Percentiles rank a stretch among this genome's conserved stretches.
Conservation (phyloP, 495 filamentous ascomycete genomes). For the Lophium mytilinum region DNA sequence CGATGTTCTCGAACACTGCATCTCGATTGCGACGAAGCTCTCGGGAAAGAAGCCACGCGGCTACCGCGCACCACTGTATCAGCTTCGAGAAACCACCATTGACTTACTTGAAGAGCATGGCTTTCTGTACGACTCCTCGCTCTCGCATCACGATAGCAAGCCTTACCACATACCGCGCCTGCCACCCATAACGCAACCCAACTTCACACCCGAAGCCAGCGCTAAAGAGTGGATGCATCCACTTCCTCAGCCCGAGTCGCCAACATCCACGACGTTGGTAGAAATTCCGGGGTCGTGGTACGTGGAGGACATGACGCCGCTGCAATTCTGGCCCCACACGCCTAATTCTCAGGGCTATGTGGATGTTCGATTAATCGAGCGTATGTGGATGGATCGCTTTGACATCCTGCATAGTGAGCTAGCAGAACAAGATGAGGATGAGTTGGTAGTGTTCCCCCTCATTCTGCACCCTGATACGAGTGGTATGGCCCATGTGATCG, state of each 20-base stretch:
- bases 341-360: slow-evolving; percentile 49
- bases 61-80: slow-evolving; percentile 53
- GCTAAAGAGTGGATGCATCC: slow-evolving; percentile 51
- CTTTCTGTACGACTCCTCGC: slow-evolving; percentile 50
- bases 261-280: slow-evolving; percentile 35
- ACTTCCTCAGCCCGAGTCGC: slow-evolving; percentile 29
- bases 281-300: slow-evolving; percentile 51
- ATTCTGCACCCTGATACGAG: slow-evolving; percentile 53
- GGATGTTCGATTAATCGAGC: slow-evolving; percentile 43
- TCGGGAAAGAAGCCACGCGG: slow-evolving; percentile 48
- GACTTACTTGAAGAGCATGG: slow-evolving; percentile 46
- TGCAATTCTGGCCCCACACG: slow-evolving; percentile 45
- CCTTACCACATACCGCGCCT: slow-evolving; percentile 45
- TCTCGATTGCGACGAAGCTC: slow-evolving; percentile 40
- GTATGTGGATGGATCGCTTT: slow-evolving; percentile 49
- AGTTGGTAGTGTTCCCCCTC: slow-evolving; percentile 40
- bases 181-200: slow-evolving; percentile 42
- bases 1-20: slow-evolving; percentile 48
- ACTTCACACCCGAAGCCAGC: slow-evolving; percentile 42
- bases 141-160: slow-evolving; percentile 47
- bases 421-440: slow-evolving; percentile 24
- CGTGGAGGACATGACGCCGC: slow-evolving; percentile 50
- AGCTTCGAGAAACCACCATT: slow-evolving; percentile 47
- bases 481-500: slow-evolving; percentile 55
- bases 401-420: slow-evolving; percentile 28